A percentile compares a stretch with the other conserved stretches of the same genome.
Evolutionary conservation across 257 asterid species (phyloP).

Genomic region (Petunia axillaris): DNA sequence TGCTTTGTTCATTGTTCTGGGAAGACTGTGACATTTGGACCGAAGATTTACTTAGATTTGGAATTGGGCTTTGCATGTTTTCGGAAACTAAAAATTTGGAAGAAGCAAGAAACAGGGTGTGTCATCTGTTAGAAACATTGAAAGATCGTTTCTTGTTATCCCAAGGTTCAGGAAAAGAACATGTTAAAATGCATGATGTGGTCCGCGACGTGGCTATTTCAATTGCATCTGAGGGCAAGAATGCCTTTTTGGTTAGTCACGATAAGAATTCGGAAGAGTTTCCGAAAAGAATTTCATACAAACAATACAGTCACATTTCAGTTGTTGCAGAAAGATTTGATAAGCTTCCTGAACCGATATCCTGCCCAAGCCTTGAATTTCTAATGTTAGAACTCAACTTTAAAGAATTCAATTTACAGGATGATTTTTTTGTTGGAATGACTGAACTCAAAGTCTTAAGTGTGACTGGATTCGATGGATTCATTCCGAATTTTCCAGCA

Average conservation of each 20-base stretch:
- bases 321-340: not conserved
- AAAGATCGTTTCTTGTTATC: constrained; percentile 31
- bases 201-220: constrained; percentile 30
- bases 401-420: not conserved
- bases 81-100: not conserved
- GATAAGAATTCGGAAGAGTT: not conserved
- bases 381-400: constrained; percentile 19
- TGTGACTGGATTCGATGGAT: not conserved
- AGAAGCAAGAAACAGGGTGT: constrained; percentile 28
- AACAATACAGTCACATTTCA: constrained; percentile 25
- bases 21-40: constrained; percentile 30
- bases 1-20: constrained; percentile 35
- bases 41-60: constrained; percentile 30
- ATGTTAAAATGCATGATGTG: constrained; percentile 17
- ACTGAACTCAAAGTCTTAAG: constrained; percentile 28
- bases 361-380: constrained; percentile 24
- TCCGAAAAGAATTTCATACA: not conserved
- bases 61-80: constrained; percentile 33
- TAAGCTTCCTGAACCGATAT: not conserved
- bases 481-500: not conserved
- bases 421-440: not conserved
- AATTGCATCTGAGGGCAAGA: constrained; percentile 19
- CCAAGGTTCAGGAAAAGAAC: constrained; percentile 22
- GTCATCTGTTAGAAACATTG: constrained; percentile 7
- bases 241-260: constrained; percentile 3